phyloP scores from a whole-genome alignment of 179 eudicot species.

The Spinacia oleracea region DNA sequence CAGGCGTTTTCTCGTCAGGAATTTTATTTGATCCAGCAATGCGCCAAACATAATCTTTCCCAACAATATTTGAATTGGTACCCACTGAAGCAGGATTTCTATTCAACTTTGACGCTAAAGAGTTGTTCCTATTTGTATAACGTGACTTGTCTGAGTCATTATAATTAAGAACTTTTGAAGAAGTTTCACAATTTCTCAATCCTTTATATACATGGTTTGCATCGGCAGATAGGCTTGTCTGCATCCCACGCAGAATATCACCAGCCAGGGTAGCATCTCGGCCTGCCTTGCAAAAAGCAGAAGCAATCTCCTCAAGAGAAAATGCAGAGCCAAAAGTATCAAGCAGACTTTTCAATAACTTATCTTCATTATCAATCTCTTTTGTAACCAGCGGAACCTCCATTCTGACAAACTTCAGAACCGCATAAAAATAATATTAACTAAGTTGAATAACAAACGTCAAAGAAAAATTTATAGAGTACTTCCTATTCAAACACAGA shows the following conservation, averaged over 20 bases:
- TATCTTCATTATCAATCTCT: constrained; percentile 31
- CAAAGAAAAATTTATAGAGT: neutral
- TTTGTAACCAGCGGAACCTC: constrained; percentile 22
- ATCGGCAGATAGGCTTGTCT: constrained; percentile 6
- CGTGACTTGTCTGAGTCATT: constrained; percentile 18
- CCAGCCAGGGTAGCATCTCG: constrained; percentile 33
- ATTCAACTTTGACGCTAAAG: constrained; percentile 21
- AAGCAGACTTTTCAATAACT: constrained; percentile 37
- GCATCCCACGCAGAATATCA: constrained; percentile 29
- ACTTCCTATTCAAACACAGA: neutral
- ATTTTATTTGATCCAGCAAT: neutral
- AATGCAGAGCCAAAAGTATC: constrained; percentile 41
- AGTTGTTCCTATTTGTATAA: constrained; percentile 21
- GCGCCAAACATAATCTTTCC: constrained; percentile 21
- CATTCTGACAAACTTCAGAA: constrained; percentile 28
- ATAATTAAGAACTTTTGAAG: constrained; percentile 14
- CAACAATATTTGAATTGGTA: constrained; percentile 28
- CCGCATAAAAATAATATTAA: constrained; percentile 11
- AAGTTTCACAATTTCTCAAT: constrained; percentile 8
- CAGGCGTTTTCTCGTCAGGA: constrained; percentile 14
- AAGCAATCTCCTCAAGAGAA: constrained; percentile 42
- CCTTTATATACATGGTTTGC: constrained; percentile 10
- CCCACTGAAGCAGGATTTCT: constrained; percentile 29
- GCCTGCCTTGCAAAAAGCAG: constrained; percentile 45
- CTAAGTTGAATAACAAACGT: neutral